A percentile compares a stretch with the other conserved stretches of the same genome.
phyloP scores from a whole-genome alignment of 2,329 filamentous ascomycete species.

The Fonsecaea pedrosoi region DNA sequence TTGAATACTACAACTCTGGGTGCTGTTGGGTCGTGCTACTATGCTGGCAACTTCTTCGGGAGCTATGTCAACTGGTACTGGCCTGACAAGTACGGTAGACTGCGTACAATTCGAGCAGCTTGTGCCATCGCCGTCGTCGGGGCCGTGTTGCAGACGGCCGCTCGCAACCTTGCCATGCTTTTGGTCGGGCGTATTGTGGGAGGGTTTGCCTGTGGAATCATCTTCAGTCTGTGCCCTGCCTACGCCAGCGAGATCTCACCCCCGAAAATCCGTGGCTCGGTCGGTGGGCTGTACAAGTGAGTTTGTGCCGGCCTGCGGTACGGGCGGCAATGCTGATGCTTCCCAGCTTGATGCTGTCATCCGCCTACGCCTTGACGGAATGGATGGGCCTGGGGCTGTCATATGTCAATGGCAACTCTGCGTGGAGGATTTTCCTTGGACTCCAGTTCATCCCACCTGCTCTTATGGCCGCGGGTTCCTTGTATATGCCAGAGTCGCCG shows the following conservation, averaged over 20 bases:
- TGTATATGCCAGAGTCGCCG: slow-evolving; percentile 41
- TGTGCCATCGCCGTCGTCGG: slow-evolving; percentile 9
- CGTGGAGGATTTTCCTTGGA: slow-evolving; percentile 23
- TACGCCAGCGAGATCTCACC: slow-evolving; percentile 22
- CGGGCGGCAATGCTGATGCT: too few relatives aligned
- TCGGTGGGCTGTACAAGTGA: slow-evolving; percentile 14
- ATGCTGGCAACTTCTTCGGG: slow-evolving; percentile 14
- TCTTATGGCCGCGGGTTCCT: slow-evolving; percentile 27
- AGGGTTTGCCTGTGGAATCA: slow-evolving; percentile 23
- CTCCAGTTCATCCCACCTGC: slow-evolving; percentile 10
- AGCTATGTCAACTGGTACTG: slow-evolving; percentile 8
- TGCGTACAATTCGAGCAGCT: slow-evolving; percentile 3
- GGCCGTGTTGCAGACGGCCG: slow-evolving; percentile 15
- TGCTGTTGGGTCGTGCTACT: slow-evolving; percentile 12
- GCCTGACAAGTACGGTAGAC: slow-evolving; percentile 11
- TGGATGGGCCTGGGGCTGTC: slow-evolving; percentile 20
- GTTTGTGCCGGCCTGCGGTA: too few relatives aligned
- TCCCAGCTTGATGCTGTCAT: background rate
- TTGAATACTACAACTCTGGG: slow-evolving; percentile 14
- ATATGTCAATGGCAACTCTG: slow-evolving; percentile 14
- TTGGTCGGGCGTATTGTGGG: slow-evolving; percentile 22
- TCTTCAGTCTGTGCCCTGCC: slow-evolving; percentile 25
- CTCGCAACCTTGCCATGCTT: slow-evolving; percentile 21
- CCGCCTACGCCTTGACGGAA: background rate
- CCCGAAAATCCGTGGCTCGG: slow-evolving; percentile 16